phyloP scores from a whole-genome alignment of 345 rosid genomes.

The Brassica cretica region DNA sequence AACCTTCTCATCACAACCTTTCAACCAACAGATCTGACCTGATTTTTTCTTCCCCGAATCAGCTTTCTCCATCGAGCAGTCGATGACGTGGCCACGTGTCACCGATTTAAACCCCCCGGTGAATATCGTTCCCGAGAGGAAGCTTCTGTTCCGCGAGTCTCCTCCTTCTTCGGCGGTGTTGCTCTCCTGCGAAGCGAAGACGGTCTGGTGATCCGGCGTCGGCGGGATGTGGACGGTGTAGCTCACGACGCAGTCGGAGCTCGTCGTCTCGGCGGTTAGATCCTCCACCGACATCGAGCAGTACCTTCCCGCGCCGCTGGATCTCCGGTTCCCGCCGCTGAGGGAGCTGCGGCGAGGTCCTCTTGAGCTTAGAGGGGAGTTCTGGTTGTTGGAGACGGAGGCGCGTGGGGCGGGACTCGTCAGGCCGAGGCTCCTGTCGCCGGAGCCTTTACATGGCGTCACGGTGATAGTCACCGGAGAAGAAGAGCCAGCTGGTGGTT shows the following conservation, averaged over 20 bases:
- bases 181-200: slow-evolving; percentile 55
- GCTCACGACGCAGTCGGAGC: slow-evolving; percentile 50
- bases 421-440: slow-evolving; percentile 63
- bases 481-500: slow-evolving; percentile 39
- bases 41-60: slow-evolving; percentile 50
- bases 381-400: slow-evolving; percentile 55
- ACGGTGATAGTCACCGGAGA: slow-evolving; percentile 78
- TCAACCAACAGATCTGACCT: slow-evolving; percentile 55
- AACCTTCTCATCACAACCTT: slow-evolving; percentile 69
- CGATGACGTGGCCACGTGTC: slow-evolving; percentile 70
- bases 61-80: slow-evolving; percentile 47
- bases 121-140: slow-evolving; percentile 64
- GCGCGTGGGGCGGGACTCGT: slow-evolving; percentile 71
- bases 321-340: slow-evolving; percentile 46
- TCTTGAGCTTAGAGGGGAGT: slow-evolving; percentile 58
- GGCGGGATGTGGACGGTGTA: slow-evolving; percentile 83
- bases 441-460: slow-evolving; percentile 67
- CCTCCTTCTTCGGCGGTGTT: slow-evolving; percentile 35
- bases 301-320: slow-evolving; percentile 57
- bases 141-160: slow-evolving; percentile 41
- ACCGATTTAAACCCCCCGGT: slow-evolving; percentile 71
- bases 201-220: slow-evolving; percentile 72
- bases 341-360: slow-evolving; percentile 45
- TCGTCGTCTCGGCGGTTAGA: slow-evolving; percentile 41
- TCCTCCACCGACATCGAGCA: slow-evolving; percentile 55